Conservation (phyloP, 371 early-diverging fungal genomes). For the Mucor irregularis region DNA sequence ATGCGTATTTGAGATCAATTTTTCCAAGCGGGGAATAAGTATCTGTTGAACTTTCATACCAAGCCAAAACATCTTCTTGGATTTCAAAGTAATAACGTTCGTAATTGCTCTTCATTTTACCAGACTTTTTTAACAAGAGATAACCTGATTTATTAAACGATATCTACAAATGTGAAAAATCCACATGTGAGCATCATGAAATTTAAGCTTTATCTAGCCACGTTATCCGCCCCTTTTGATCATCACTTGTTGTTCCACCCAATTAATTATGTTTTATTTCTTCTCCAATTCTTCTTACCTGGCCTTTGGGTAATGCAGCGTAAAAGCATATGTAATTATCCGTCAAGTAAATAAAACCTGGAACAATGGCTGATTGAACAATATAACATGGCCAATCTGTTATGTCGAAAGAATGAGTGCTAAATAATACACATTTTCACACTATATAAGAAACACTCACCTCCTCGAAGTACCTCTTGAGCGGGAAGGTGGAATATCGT, state of each 20-base stretch:
- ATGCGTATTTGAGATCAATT: slow-evolving; percentile 68
- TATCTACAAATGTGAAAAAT: slow-evolving; percentile 29
- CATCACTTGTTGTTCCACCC: background rate
- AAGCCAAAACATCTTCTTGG: slow-evolving; percentile 62
- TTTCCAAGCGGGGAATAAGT: slow-evolving; percentile 69
- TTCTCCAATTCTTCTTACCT: slow-evolving; percentile 31
- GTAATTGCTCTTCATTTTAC: slow-evolving; percentile 40
- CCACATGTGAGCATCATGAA: background rate
- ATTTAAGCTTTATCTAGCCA: background rate
- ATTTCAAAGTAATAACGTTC: slow-evolving; percentile 73
- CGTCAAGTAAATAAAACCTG: slow-evolving; percentile 73
- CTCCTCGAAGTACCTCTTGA: slow-evolving; percentile 55
- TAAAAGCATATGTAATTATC: slow-evolving; percentile 73
- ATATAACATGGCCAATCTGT: slow-evolving; percentile 77
- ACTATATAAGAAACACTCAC: too few species aligned
- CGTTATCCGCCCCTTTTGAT: background rate
- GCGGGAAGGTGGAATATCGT: slow-evolving; percentile 60
- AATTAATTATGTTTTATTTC: background rate
- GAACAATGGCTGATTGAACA: slow-evolving; percentile 66
- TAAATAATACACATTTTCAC: background rate
- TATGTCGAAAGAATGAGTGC: background rate
- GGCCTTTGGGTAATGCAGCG: slow-evolving; percentile 60
- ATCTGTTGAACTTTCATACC: slow-evolving; percentile 65
- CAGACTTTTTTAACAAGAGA: slow-evolving; percentile 51
- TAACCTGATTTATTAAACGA: slow-evolving; percentile 66